These are phyloP conservation scores for Penicillium sp. DNA, from an alignment of 2,329 filamentous ascomycete genomes.

Conservation along the genomic window DNA sequence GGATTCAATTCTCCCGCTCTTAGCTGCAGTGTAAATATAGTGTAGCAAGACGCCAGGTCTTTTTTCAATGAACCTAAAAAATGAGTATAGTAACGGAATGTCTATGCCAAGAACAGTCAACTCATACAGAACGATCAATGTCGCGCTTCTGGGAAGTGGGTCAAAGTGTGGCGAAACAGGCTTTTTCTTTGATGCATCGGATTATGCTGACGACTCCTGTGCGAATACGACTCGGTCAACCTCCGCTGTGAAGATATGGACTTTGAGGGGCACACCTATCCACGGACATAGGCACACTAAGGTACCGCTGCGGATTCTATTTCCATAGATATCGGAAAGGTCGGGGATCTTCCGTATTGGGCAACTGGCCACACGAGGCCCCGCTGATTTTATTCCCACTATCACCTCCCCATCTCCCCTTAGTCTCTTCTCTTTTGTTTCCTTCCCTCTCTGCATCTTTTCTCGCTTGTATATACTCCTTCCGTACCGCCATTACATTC, in stretches of 20 bases:
- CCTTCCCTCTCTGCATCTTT: background rate
- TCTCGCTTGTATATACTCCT: background rate
- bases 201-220: background rate
- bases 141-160: background rate
- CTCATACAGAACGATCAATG: background rate
- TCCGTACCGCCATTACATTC: background rate
- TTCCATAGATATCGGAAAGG: background rate
- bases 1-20: background rate
- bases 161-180: background rate
- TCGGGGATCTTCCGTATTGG: conserved; percentile 6
- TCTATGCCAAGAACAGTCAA: too few relatives aligned
- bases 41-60: background rate
- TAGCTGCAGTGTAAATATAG: background rate
- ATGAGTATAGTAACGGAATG: too few relatives aligned
- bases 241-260: background rate
- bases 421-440: background rate
- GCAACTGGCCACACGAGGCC: conserved; percentile 16
- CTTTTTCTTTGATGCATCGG: background rate
- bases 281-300: too few relatives aligned
- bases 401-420: background rate
- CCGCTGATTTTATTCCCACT: conserved; percentile 2
- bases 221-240: background rate
- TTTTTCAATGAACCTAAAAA: background rate
- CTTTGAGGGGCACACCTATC: too few relatives aligned
- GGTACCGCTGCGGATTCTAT: background rate